Conservation (phyloP, 805 yeast genomes). For the Ogataea trehaloabstinens region DNA sequence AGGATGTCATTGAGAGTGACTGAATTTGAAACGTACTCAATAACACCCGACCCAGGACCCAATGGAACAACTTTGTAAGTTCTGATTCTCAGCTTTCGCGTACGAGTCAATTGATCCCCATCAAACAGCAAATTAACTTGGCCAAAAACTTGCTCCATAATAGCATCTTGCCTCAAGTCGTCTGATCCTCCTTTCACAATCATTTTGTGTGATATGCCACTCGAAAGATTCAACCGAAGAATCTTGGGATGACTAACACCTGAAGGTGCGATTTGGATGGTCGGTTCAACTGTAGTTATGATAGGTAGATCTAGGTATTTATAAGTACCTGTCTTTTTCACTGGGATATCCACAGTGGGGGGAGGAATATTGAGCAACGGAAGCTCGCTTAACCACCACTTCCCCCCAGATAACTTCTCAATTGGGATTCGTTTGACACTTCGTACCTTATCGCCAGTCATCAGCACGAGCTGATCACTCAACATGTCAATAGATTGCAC, state of each 20-base stretch:
- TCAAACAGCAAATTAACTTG: slow-evolving; percentile 71
- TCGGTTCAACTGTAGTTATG: slow-evolving; percentile 44
- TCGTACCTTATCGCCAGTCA: slow-evolving; percentile 48
- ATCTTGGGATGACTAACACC: slow-evolving; percentile 92
- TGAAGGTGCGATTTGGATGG: slow-evolving; percentile 62
- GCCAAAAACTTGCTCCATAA: slow-evolving; percentile 95
- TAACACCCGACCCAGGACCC: slow-evolving; percentile 83
- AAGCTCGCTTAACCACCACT: slow-evolving; percentile 57
- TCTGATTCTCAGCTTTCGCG: slow-evolving; percentile 59
- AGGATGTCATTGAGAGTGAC: slow-evolving; percentile 68
- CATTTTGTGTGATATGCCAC: slow-evolving; percentile 59
- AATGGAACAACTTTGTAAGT: slow-evolving; percentile 90
- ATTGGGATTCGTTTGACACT: slow-evolving; percentile 32
- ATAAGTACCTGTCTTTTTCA: slow-evolving; percentile 46
- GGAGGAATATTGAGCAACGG: slow-evolving; percentile 54
- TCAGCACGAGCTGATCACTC: slow-evolving; percentile 46
- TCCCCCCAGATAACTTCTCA: slow-evolving; percentile 39
- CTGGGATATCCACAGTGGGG: slow-evolving; percentile 54
- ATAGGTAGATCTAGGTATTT: slow-evolving; percentile 14
- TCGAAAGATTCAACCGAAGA: slow-evolving; percentile 47
- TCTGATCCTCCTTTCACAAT: slow-evolving; percentile 85
- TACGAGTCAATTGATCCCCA: slow-evolving; percentile 53
- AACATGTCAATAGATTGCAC: slow-evolving; percentile 48
- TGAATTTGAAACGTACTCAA: slow-evolving; percentile 85
- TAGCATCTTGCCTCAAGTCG: slow-evolving; percentile 92